Percentiles rank a stretch among this genome's conserved stretches.
Evolutionary conservation across 805 yeast species (phyloP).

Genomic region (Saturnispora mendoncae): DNA sequence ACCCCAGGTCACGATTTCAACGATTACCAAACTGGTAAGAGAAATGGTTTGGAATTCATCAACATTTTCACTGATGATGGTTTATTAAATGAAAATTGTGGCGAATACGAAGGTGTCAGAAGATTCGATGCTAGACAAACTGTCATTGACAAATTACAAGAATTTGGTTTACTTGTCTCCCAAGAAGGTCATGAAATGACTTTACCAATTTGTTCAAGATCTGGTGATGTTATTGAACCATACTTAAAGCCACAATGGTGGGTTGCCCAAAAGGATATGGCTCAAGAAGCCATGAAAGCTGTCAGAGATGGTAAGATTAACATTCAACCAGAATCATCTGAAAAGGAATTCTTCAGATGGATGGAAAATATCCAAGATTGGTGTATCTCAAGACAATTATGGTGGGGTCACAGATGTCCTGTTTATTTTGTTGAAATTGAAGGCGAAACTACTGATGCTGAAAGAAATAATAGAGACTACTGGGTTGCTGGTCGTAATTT

Average conservation of each 20-base stretch:
- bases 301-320: slow-evolving; percentile 74
- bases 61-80: slow-evolving; percentile 93
- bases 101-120: slow-evolving; percentile 84
- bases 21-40: slow-evolving; percentile 94
- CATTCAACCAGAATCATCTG: slow-evolving; percentile 82
- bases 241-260: slow-evolving; percentile 98
- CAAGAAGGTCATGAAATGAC: slow-evolving; percentile 95
- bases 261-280: slow-evolving; percentile 89
- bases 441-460: slow-evolving; percentile 48
- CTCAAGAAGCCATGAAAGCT: slow-evolving; percentile 75
- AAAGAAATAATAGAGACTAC: slow-evolving; percentile 51
- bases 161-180: slow-evolving; percentile 64
- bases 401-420: slow-evolving; percentile 98
- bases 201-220: slow-evolving; percentile 88
- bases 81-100: slow-evolving; percentile 81
- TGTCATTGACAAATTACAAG: slow-evolving; percentile 75
- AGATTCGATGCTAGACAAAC: slow-evolving; percentile 87
- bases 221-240: slow-evolving; percentile 96
- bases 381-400: slow-evolving; percentile 91
- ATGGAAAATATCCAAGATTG: slow-evolving; percentile 94
- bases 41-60: slow-evolving; percentile 80
- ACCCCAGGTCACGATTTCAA: slow-evolving; percentile 98
- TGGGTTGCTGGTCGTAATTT: slow-evolving; percentile 87
- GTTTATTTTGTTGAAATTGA: slow-evolving; percentile 81
- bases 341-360: slow-evolving; percentile 93